A percentile compares a stretch with the other conserved stretches of the same genome.
These are phyloP conservation scores for Penicillium hordei DNA, from an alignment of 2,329 filamentous ascomycete genomes.

Conservation along the genomic window DNA sequence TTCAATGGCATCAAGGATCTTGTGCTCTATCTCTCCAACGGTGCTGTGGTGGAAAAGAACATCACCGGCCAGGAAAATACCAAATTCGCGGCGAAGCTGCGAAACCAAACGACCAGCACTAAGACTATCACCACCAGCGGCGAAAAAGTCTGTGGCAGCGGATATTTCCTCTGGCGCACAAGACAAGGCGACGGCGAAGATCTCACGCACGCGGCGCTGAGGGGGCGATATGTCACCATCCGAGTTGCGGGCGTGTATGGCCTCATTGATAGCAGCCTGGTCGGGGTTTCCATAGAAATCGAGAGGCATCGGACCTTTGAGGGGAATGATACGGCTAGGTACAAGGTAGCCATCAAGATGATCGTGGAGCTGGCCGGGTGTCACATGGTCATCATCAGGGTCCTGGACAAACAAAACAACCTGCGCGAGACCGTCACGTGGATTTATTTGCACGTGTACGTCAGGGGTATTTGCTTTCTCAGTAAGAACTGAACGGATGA, in stretches of 20 bases:
- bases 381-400: conserved; percentile 1
- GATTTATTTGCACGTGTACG: conserved; percentile 19
- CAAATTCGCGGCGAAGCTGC: conserved; percentile 51
- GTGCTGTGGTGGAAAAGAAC: conserved; percentile 53
- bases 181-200: conserved; percentile 50
- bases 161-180: conserved; percentile 43
- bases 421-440: conserved; percentile 19
- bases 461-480: conserved; percentile 8
- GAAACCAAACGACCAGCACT: conserved; percentile 55
- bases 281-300: conserved; percentile 37
- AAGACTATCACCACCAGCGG: conserved; percentile 56
- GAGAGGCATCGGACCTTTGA: conserved; percentile 39
- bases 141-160: conserved; percentile 52
- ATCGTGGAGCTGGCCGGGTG: conserved; percentile 17
- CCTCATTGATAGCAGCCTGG: conserved; percentile 36
- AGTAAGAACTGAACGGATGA: conserved; percentile 5
- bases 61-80: conserved; percentile 52
- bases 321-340: conserved; percentile 39
- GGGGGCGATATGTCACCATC: conserved; percentile 25
- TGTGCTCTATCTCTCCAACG: conserved; percentile 39
- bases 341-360: conserved; percentile 38
- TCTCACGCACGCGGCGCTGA: conserved; percentile 44
- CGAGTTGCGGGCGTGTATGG: conserved; percentile 26
- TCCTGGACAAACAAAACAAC: conserved; percentile 17
- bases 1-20: conserved; percentile 12